Base-by-base conservation (phyloP, 1,139 yeast genomes). In the Saccharomycopsis hybrid region DNA sequence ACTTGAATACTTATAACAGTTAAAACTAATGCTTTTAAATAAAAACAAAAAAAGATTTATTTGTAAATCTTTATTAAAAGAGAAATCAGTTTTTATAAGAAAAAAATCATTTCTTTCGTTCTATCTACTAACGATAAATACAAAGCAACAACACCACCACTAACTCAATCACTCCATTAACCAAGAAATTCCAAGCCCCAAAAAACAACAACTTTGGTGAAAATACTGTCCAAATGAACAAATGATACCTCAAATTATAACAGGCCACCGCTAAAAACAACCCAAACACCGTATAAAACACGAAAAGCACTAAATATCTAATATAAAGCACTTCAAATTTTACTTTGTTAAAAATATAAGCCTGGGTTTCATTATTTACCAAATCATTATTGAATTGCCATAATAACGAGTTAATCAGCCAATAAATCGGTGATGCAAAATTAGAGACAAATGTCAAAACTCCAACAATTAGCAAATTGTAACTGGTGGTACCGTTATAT, bases 161-260 rank as follows among this genome's bases (percentile, higher is more conserved):
- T 29, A 67, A 58, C 54, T 77, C 83, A 32, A 76, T 62, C 7
- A 74, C 54, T 5, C 70, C 57, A 54, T 76, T 77, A 61, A 81
- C 68, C 51, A 80, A 68, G 1, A 78, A 53, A 37, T 76, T 68
- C 98, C 98, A 94, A 2, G 82, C 82, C 1, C 81, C 78, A 56
- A 84, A 83, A 63, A 83, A 92, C 36, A 95, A 74, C 18, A 92
- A 66, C 60, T 89, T 92, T 0, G 98, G 99, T 47, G 96, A 86
- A 67, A 92, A 92, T 3, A 94, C 98, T 1, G 97, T 88, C 97
- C 98, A 94, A 13, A 94, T 85, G 63, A 92, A 92, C 52, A 92
- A 71, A 63, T 92, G 98, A 61, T 82, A 86, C 58, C 96, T 74
- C 56, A 90, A 72, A 30, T 78, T 72, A 50, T 76, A 74, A 62